These are phyloP conservation scores for Cotoneaster glaucophyllus DNA, from an alignment of 306 rosid species.

Conservation along the genomic window DNA sequence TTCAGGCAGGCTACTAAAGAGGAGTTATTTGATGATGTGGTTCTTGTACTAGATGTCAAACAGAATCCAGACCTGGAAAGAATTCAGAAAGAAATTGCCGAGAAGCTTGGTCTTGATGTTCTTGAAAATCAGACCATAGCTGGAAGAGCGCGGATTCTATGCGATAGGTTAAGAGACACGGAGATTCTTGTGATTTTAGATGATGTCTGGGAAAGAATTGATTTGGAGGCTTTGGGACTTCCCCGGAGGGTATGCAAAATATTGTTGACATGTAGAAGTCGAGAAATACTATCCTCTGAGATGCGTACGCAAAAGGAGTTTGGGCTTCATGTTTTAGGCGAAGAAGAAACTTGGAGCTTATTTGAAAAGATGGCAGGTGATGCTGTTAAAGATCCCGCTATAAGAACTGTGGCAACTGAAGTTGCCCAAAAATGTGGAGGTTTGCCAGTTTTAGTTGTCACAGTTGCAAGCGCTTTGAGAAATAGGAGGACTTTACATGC, in stretches of 20 bases:
- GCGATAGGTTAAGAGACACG: not conserved
- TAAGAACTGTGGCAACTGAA: not conserved
- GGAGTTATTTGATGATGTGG: slow-evolving; percentile 18
- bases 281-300: not conserved
- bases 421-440: slow-evolving; percentile 30
- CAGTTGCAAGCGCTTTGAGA: slow-evolving; percentile 21
- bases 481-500: not conserved
- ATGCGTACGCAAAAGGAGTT: slow-evolving; percentile 24
- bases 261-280: slow-evolving; percentile 26
- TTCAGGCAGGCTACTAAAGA: not conserved
- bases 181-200: slow-evolving; percentile 21
- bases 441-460: slow-evolving; percentile 34
- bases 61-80: slow-evolving; percentile 1
- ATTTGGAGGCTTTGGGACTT: slow-evolving; percentile 26
- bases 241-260: slow-evolving; percentile 19
- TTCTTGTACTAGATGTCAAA: slow-evolving; percentile 11
- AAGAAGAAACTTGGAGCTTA: slow-evolving; percentile 28
- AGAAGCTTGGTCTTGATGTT: slow-evolving; percentile 15
- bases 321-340: not conserved
- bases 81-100: slow-evolving; percentile 20
- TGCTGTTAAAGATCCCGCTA: not conserved
- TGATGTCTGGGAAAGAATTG: slow-evolving; percentile 31
- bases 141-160: slow-evolving; percentile 1
- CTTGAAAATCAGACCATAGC: not conserved
- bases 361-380: slow-evolving; percentile 16